These are phyloP conservation scores for Ceratopteris richardii DNA, from an alignment of 75 land plant genomes.

Conservation along the genomic window DNA sequence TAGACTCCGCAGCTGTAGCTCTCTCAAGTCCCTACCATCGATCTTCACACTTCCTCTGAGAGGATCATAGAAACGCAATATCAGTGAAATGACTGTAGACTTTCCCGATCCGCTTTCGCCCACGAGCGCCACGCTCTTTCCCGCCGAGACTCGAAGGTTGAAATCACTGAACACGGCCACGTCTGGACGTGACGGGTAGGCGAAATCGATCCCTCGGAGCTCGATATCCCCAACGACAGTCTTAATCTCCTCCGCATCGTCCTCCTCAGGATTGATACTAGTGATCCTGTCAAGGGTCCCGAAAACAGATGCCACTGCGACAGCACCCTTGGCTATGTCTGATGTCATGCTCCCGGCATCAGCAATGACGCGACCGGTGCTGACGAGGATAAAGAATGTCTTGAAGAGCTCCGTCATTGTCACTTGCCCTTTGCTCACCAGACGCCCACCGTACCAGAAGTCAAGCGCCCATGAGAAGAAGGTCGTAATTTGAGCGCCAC, in stretches of 20 bases:
- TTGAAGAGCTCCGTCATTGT: slow-evolving; percentile 37
- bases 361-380: slow-evolving; percentile 59
- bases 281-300: slow-evolving; percentile 43
- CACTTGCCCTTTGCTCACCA: slow-evolving; percentile 27
- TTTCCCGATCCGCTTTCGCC: slow-evolving; percentile 26
- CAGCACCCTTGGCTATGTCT: slow-evolving; percentile 58
- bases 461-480: slow-evolving; percentile 34
- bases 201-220: slow-evolving; percentile 15
- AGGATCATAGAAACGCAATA: slow-evolving; percentile 33
- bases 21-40: slow-evolving; percentile 25
- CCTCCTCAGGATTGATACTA: slow-evolving; percentile 42
- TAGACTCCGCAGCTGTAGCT: slow-evolving; percentile 15
- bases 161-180: slow-evolving; percentile 10
- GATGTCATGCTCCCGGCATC: slow-evolving; percentile 74
- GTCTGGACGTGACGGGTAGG: slow-evolving; percentile 28
- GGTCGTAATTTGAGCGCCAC: slow-evolving; percentile 33
- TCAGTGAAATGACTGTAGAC: slow-evolving; percentile 17
- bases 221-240: slow-evolving; percentile 23
- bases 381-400: slow-evolving; percentile 49
- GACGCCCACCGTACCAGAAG: slow-evolving; percentile 71
- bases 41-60: slow-evolving; percentile 15
- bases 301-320: slow-evolving; percentile 50
- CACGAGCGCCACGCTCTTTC: slow-evolving; percentile 14
- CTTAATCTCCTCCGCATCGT: slow-evolving; percentile 13
- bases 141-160: slow-evolving; percentile 11